Conservation (phyloP, 2,329 filamentous ascomycete genomes). For the Cordyceps cateniannulata region DNA sequence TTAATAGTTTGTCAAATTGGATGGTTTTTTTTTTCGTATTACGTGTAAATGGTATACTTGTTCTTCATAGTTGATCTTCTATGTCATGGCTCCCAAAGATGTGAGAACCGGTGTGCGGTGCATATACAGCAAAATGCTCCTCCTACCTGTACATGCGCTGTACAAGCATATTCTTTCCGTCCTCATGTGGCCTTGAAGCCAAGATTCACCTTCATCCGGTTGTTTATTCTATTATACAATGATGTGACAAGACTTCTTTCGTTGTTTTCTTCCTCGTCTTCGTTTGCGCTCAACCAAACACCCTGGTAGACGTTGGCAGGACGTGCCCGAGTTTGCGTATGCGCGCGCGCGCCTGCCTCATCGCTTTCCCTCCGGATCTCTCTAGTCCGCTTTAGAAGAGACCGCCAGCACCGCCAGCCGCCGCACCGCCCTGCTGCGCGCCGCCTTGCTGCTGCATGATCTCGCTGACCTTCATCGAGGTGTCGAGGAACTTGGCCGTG, state of each 20-base stretch:
- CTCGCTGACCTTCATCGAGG: slow-evolving; percentile 95
- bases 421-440: slow-evolving; percentile 45
- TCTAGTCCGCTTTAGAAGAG: slow-evolving; percentile 27
- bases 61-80: neutral
- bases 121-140: too few relatives aligned
- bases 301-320: too few relatives aligned
- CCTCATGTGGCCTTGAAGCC: neutral
- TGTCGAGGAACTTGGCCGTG: slow-evolving; percentile 96
- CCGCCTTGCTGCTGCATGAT: slow-evolving; percentile 87
- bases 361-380: too few relatives aligned
- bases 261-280: neutral
- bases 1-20: neutral
- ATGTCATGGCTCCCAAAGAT: neutral
- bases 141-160: neutral
- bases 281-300: neutral
- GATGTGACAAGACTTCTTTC: neutral
- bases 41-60: neutral
- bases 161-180: neutral
- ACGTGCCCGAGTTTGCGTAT: too few relatives aligned
- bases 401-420: slow-evolving; percentile 33
- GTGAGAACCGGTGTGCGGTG: neutral
- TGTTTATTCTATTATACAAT: slow-evolving; percentile 7
- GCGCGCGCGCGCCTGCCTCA: too few relatives aligned
- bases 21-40: neutral
- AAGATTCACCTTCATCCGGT: neutral